Conservation (phyloP, 495 filamentous ascomycete species). For the Parmelia sp. region DNA sequence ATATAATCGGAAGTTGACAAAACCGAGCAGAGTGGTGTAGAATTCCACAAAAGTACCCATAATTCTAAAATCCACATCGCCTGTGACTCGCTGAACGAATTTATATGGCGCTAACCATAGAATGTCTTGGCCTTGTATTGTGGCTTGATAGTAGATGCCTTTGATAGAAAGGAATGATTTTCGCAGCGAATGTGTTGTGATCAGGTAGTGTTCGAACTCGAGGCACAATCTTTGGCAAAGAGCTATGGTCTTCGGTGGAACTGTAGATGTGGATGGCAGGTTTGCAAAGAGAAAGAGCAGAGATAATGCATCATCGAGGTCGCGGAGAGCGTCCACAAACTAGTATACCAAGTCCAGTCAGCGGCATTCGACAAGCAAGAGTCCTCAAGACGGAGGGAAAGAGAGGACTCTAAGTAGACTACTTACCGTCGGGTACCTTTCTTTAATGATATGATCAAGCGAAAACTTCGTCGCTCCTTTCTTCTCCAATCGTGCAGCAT, state of each 20-base stretch:
- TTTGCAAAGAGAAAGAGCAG: constrained; percentile 97
- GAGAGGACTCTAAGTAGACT: too few species aligned
- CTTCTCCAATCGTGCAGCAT: constrained; percentile 79
- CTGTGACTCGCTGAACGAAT: constrained; percentile 88
- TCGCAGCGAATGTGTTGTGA: constrained; percentile 77
- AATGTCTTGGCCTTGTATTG: constrained; percentile 95
- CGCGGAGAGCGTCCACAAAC: constrained; percentile 87
- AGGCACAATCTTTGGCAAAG: constrained; percentile 84
- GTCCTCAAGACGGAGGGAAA: background rate
- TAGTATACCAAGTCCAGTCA: background rate
- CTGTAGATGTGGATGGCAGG: constrained; percentile 77
- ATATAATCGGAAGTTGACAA: constrained; percentile 92
- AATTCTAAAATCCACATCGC: constrained; percentile 93
- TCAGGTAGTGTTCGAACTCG: constrained; percentile 97
- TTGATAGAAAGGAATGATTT: constrained; percentile 98
- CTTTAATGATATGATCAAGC: constrained; percentile 92
- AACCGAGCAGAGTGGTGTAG: constrained; percentile 91
- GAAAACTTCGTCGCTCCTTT: constrained; percentile 78
- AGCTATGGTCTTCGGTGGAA: constrained; percentile 87
- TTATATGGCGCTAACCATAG: constrained; percentile 96
- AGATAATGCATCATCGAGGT: constrained; percentile 93
- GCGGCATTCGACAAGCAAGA: background rate
- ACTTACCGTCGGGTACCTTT: constrained; percentile 76
- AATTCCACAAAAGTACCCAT: constrained; percentile 99
- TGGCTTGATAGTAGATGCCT: constrained; percentile 99